Evolutionary conservation across 2,329 filamentous ascomycete species (phyloP), one percentile per base, ranked within the genome.

Genomic region (Fusarium longipes): DNA sequence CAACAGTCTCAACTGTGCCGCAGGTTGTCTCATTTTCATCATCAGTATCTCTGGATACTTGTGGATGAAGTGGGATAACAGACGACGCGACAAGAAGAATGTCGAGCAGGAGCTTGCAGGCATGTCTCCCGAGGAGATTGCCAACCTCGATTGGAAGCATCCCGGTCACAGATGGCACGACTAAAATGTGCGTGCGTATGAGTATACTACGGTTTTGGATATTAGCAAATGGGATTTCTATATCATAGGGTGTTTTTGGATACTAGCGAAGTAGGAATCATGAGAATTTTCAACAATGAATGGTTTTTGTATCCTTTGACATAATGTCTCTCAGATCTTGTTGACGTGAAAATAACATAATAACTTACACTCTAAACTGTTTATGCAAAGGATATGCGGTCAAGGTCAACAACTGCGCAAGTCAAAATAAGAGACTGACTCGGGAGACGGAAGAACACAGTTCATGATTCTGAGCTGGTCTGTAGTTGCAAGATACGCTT

Each of bases 111-210:
- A 87, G 68, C 72, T 91, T 70, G 82, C 82, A 0, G 88, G 88
- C 0, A 67, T 89, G 73, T 81, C 78, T n/a, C 75, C 80, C 65
- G 75, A 82, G 70, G 79, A 87, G 70, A 78, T 90, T 17, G 81
- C 87, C 65, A 85, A 88, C 70, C 72, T 91, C 63, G 89, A 91
- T 72, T 91, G 88, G 87, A 85, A 82, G 69, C 89, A 92, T 76
- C 89, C 90, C 8, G 84, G 79, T 4, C 91, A 91, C 74, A 84
- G 87, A 68, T 91, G 89, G 90, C 60, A 56, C 40, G 29, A 44
- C 44, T 63, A 64, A 57, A n/a, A 17, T 25, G 20, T 24, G 38
- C 22, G 17, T 15, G 11, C 39, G 22, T 18, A 39, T 49, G 36
- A 22, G 25, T 25, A 51, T 12, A 18, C 36, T 18, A 14, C 22